A percentile compares a stretch with the other conserved stretches of the same genome.
These are phyloP conservation scores for Globisporangium alternatum DNA, from an alignment of 352 stramenopile genomes.

Conservation along the genomic window DNA sequence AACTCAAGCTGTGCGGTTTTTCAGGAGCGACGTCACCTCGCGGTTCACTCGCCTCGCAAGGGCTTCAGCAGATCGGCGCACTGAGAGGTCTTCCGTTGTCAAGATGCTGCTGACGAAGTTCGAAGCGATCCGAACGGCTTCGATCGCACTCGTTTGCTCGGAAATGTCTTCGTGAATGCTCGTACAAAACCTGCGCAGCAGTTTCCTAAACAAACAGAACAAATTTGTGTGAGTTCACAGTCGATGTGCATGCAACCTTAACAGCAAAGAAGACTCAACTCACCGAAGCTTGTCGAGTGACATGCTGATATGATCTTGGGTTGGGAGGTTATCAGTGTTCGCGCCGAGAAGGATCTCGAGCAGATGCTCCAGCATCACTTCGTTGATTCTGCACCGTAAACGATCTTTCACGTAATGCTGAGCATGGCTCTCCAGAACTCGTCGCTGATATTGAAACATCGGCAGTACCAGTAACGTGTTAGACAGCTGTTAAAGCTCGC, in stretches of 20 bases:
- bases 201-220: not conserved
- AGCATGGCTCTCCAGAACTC: not conserved
- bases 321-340: not conserved
- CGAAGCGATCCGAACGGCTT: slow-evolving; percentile 12
- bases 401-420: slow-evolving; percentile 1
- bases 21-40: slow-evolving; percentile 15
- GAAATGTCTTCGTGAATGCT: slow-evolving; percentile 8
- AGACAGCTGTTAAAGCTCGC: not conserved
- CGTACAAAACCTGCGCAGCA: slow-evolving; percentile 6
- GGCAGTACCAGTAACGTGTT: not conserved
- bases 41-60: slow-evolving; percentile 11
- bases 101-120: slow-evolving; percentile 9
- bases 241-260: not conserved
- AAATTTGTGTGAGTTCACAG: not conserved
- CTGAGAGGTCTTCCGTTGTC: slow-evolving; percentile 15
- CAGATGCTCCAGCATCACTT: slow-evolving; percentile 9
- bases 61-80: slow-evolving; percentile 10
- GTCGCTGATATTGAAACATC: not conserved
- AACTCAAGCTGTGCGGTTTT: slow-evolving; percentile 6
- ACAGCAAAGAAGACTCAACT: not conserved
- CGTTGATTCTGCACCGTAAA: slow-evolving; percentile 1
- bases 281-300: slow-evolving; percentile 13
- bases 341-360: slow-evolving; percentile 9
- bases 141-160: slow-evolving; percentile 3
- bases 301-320: not conserved